A percentile compares a stretch with the other conserved stretches of the same genome.
These are phyloP conservation scores for Shiraia sp. DNA, from an alignment of 2,329 filamentous ascomycete species.

Conservation along the genomic window DNA sequence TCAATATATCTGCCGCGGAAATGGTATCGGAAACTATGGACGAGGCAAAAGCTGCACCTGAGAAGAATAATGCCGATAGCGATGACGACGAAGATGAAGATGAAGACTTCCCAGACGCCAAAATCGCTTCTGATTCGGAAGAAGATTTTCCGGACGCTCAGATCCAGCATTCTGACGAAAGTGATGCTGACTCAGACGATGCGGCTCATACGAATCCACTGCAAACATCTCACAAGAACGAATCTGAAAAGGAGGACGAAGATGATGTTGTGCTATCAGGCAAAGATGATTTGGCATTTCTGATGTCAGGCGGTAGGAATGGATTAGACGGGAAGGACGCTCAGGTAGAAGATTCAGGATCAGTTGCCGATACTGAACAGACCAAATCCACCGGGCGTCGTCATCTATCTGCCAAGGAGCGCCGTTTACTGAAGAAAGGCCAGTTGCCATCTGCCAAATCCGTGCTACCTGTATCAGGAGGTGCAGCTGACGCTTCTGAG, in stretches of 20 bases:
- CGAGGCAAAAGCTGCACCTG: constrained; percentile 18
- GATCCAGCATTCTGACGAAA: constrained; percentile 41
- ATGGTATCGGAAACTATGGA: constrained; percentile 20
- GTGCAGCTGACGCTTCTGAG: constrained; percentile 16
- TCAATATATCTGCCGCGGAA: constrained; percentile 23
- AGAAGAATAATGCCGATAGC: constrained; percentile 28
- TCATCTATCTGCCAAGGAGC: constrained; percentile 46
- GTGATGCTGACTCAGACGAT: constrained; percentile 40
- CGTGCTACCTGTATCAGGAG: constrained; percentile 14
- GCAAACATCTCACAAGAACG: constrained; percentile 34
- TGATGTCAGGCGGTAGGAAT: constrained; percentile 17
- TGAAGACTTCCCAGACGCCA: constrained; percentile 52
- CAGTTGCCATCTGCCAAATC: constrained; percentile 22
- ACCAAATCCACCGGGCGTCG: constrained; percentile 27
- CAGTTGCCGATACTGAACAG: constrained; percentile 33
- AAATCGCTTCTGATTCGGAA: constrained; percentile 43
- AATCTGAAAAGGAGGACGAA: constrained; percentile 19
- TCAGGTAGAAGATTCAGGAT: constrained; percentile 30
- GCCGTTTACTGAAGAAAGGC: constrained; percentile 45
- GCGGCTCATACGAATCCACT: constrained; percentile 44
- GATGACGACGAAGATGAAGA: constrained; percentile 52
- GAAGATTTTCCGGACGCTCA: constrained; percentile 52
- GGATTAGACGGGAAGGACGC: constrained; percentile 8
- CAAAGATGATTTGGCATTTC: constrained; percentile 4
- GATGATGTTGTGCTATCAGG: constrained; percentile 24